Evolutionary conservation across 495 filamentous ascomycete genomes (phyloP), one percentile per base, ranked within the genome.

Genomic region (Xylaria scruposa): DNA sequence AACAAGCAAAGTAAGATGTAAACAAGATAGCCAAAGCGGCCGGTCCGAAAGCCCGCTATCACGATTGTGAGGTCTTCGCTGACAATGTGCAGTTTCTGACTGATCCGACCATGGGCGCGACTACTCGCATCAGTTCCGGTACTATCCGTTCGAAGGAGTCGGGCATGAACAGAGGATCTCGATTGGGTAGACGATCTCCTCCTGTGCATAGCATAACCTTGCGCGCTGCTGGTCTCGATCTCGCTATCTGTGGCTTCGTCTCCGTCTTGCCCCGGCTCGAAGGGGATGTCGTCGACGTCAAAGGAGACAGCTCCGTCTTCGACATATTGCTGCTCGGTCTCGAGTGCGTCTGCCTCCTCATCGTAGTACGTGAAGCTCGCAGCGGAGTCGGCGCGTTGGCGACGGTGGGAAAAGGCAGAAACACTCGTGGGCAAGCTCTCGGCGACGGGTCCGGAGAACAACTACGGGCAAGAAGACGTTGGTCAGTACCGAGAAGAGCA

Each of bases 21-120:
- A 1, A 91, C 51, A 9, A 86, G 81, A 72, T 90, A 90, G 3
- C 95, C 94, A 40, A 88, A 44, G 10, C 79, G 73, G 68, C 89
- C 93, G 4, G 94, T 98, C 36, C 86, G 90, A 79, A 98, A 99
- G 0, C 96, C 96, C 24, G 96, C 91, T 75, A 98, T 90, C 56
- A 94, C 94, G 73, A 97, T 92, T 0, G 93, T 97, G 65, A 98
- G 84, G 78, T 99, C 96, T 82, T 99, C 96, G 44, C 92, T 96
- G 40, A 89, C 84, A 79, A 99, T 95, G 78, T 97, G 94, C 15
- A 98, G 87, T 81, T 97, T 98, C 76, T 99, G 96, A 74, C 87
- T 95, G 51, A 84, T 81, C 51, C 92, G 85, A 64, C 87, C 85
- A 0, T 85, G 87, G 33, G 85, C 86, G 75, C 85, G 85, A n/a